These are phyloP conservation scores for Tulasnella calospora DNA, from an alignment of 768 basidiomycete species.

Conservation along the genomic window DNA sequence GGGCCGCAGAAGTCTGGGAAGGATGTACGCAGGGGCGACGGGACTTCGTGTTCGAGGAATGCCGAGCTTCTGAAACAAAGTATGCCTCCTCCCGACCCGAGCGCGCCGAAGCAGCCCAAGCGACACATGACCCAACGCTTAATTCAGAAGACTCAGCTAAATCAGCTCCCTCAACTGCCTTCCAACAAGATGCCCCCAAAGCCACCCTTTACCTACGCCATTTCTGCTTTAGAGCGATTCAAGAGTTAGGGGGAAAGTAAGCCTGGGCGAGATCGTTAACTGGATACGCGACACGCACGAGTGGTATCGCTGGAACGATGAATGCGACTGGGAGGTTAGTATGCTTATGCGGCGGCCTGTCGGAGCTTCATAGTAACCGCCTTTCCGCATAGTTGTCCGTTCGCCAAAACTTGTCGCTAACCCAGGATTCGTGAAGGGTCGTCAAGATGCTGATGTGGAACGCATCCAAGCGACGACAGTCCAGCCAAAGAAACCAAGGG, in stretches of 20 bases:
- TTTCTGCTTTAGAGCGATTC: conserved; percentile 87
- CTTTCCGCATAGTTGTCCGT: conserved; percentile 68
- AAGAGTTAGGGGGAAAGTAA: conserved; percentile 74
- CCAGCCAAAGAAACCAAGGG: conserved; percentile 56
- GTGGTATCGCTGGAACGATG: conserved; percentile 82
- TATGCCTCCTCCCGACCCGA: conserved; percentile 4
- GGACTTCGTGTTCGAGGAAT: background rate
- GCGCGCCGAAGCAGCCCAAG: conserved; percentile 3
- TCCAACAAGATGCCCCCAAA: conserved; percentile 71
- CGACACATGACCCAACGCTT: conserved; percentile 18
- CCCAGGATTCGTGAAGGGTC: conserved; percentile 86
- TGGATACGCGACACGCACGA: conserved; percentile 89
- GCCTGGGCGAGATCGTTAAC: conserved; percentile 81
- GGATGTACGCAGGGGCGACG: too few species aligned
- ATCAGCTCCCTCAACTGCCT: conserved; percentile 38
- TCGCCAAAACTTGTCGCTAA: conserved; percentile 89
- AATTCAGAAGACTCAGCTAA: conserved; percentile 39
- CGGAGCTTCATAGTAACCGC: conserved; percentile 21
- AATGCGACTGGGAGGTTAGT: conserved; percentile 84
- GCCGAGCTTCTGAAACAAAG: background rate
- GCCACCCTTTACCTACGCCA: conserved; percentile 85
- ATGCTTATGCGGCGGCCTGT: conserved; percentile 15
- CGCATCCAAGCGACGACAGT: conserved; percentile 1
- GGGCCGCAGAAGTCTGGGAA: too few species aligned
- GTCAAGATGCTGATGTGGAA: conserved; percentile 63